These are phyloP conservation scores for Forsythia suspensa DNA, from an alignment of 257 asterid species.

Conservation along the genomic window DNA sequence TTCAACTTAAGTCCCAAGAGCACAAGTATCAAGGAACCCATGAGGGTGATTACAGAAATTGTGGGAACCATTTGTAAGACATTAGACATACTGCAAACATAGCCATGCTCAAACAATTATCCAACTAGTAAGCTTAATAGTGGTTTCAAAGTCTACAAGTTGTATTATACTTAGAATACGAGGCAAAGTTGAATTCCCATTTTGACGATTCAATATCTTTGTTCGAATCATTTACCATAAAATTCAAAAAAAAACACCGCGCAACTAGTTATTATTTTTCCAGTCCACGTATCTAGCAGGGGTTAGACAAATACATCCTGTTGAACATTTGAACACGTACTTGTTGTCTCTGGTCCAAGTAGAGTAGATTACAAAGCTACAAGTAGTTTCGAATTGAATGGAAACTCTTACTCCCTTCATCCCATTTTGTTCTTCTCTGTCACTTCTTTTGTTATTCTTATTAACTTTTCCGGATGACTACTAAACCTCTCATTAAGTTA, in stretches of 20 bases:
- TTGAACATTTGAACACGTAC: conserved; percentile 9
- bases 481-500: neutral
- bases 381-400: neutral
- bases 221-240: neutral
- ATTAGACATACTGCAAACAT: conserved; percentile 18
- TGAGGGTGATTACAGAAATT: conserved; percentile 10
- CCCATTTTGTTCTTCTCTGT: neutral
- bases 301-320: neutral
- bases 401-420: neutral
- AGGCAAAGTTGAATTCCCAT: neutral
- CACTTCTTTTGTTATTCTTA: neutral
- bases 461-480: neutral
- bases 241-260: neutral
- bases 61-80: conserved; percentile 14
- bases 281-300: neutral
- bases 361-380: neutral
- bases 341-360: neutral
- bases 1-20: neutral
- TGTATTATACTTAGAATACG: neutral
- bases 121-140: neutral
- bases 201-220: neutral
- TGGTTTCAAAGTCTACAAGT: neutral
- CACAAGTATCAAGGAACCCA: conserved; percentile 9
- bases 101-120: conserved; percentile 10
- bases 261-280: neutral